phyloP scores from a whole-genome alignment of 768 basidiomycete species.

The Mycena alexandri region DNA sequence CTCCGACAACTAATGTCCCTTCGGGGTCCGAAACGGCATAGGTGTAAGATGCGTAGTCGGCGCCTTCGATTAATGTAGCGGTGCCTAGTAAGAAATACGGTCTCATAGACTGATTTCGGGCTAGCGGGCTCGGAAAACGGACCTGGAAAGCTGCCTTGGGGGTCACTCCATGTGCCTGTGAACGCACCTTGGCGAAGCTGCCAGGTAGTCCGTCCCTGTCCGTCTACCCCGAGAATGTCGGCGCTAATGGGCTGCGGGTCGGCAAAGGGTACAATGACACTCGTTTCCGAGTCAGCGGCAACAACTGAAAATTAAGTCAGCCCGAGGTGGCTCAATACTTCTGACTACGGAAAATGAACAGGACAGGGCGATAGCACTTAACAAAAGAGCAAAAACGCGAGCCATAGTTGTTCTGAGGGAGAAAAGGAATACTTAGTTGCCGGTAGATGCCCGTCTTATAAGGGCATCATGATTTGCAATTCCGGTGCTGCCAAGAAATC shows the following conservation, averaged over 20 bases:
- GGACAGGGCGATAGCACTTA: too few species aligned
- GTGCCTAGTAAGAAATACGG: too few species aligned
- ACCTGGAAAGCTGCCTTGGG: conserved; percentile 32
- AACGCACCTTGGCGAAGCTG: conserved; percentile 30
- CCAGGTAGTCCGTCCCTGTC: conserved; percentile 32
- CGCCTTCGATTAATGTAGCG: conserved; percentile 60
- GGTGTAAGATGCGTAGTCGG: conserved; percentile 54
- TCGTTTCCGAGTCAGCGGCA: conserved; percentile 29
- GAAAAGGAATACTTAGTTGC: too few species aligned
- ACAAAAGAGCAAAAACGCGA: too few species aligned
- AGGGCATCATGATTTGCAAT: too few species aligned
- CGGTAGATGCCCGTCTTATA: too few species aligned
- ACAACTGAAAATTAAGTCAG: conserved; percentile 16
- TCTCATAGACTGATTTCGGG: too few species aligned
- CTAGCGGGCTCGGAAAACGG: too few species aligned
- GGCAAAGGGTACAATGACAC: conserved; percentile 30
- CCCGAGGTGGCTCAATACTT: too few species aligned
- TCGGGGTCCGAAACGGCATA: conserved; percentile 42
- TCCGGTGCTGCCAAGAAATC: too few species aligned
- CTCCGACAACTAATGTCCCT: conserved; percentile 33
- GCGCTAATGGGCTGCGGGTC: conserved; percentile 35
- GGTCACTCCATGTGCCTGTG: conserved; percentile 35
- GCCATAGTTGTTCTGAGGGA: too few species aligned
- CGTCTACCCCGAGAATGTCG: conserved; percentile 32
- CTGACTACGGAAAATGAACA: too few species aligned